Conservation (phyloP, 1,284 basidiomycete species). For the Ceratorhiza oryzae-sativae region DNA sequence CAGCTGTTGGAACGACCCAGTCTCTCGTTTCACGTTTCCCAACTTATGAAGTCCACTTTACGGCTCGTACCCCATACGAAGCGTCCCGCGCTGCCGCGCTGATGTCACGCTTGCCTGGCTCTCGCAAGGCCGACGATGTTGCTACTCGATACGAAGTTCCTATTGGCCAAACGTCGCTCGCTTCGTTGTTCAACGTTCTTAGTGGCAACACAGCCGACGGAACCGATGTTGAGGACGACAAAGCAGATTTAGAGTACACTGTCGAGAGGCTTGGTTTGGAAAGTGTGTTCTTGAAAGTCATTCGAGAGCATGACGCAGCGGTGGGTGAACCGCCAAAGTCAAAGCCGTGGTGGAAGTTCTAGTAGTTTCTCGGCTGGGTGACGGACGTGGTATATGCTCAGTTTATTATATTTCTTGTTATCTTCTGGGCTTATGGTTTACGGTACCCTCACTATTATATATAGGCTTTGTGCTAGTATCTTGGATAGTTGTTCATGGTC, state of each 20-base stretch:
- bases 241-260: conserved; percentile 67
- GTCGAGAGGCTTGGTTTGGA: conserved; percentile 74
- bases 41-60: conserved; percentile 80
- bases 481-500: too few relatives aligned
- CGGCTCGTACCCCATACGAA: conserved; percentile 68
- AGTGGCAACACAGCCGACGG: conserved; percentile 4
- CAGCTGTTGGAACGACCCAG: conserved; percentile 71
- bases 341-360: conserved; percentile 26
- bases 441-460: too few relatives aligned
- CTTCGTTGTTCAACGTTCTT: conserved; percentile 39
- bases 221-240: conserved; percentile 48
- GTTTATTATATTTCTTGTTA: too few relatives aligned
- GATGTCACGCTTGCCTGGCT: conserved; percentile 67
- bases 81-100: conserved; percentile 62
- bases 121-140: conserved; percentile 74
- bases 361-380: not conserved
- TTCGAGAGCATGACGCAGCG: conserved; percentile 51
- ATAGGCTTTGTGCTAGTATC: too few relatives aligned
- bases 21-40: conserved; percentile 70
- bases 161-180: conserved; percentile 49
- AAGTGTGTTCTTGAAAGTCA: conserved; percentile 76
- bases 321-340: not conserved
- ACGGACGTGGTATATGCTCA: not conserved
- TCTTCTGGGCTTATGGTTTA: too few relatives aligned
- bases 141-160: conserved; percentile 81